Base-by-base conservation (phyloP, 805 yeast genomes). In the Kodamaea leandrae region DNA sequence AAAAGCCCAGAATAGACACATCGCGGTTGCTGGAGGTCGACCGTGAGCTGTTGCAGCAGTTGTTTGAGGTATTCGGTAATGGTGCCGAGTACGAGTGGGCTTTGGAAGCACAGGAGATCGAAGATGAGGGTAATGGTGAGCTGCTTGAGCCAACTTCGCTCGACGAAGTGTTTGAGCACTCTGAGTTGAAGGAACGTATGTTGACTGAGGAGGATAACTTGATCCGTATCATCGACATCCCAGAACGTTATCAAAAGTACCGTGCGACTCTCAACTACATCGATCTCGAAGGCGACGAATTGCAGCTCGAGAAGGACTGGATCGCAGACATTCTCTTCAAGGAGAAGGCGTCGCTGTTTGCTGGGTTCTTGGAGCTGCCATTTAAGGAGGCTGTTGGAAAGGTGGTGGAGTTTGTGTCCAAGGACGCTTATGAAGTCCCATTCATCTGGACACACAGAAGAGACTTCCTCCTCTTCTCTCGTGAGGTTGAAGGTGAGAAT, bases 51-150 rank as follows among this genome's bases (percentile, higher is more conserved):
- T 77, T 91, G 49, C 93, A 88, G 55, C 97, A 91, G 62, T 77
- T 93, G 57, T 89, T 82, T 55, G 99, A 93, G 60, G 87, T 93
- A 10, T 93, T 93, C 59, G 99, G 99, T 50, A 95, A 89, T 61
- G 99, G 99, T 38, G 89, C 82, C 49, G 97, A 91, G 57, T 93
- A 93, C 63, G 96, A 87, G 43, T 93, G 99, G 98, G 99, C 99
- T 9, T 71, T 93, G 41, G 96, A 88, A 55, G 93, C 87, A 20
- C 96, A 90, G 64, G 80, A 77, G 46, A 74, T 71, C 42, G 83
- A 77, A 50, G 82, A 76, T 37, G 78, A 67, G 19, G 79, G 78
- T 24, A 61, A 66, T 43, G 69, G 64, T 26, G 81, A 78, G n/a
- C 75, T 71, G 36, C 68, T 68, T n/a, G 80, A 70, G 33, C 72